Evolutionary conservation across 257 asterid genomes (phyloP), one percentile per base, ranked within the genome.

Genomic region (Rauvolfia tetraphylla): DNA sequence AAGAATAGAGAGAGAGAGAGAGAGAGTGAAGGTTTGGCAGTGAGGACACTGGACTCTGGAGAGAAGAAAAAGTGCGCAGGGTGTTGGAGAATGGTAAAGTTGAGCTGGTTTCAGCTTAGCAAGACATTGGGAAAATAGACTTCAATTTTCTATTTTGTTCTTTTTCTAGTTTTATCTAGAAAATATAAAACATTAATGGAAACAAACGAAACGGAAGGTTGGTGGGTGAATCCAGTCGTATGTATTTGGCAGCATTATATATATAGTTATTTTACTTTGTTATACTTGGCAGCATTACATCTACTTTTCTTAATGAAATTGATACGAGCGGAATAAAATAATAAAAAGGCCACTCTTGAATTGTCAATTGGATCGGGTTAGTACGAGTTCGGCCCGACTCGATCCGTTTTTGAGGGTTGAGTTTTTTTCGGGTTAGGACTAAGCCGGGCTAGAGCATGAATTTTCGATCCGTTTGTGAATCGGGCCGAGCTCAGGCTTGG

Each of bases 81-180:
- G 83, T 83, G 66, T 87, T 81, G 90, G 89, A 84, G 83, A 88
- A 87, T 76, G 89, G 89, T 79, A 85, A 93, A 93, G 93, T 81
- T 75, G 88, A 78, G 68, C 79, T 42, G 41, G 27, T 54, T 83
- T 88, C 78, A 77, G 90, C 84, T 75, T 68, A 79, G 84, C 75
- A 75, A 71, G 81, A 56, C 85, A 66, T 89, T 84, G 96, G 90
- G 83, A 84, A 79, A 82, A 88, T 79, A 76, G 82, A 79, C 29
- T 15, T 53, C 27, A 25, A 51, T 62, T 27, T 59, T 10, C 15
- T 4, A n/a, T 23, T 36, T 59, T 53, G 53, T 78, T 67, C 49
- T 15, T 15, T 29, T 49, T 49, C 14, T 49, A 13, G 5, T 49
- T n/a, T 13, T 13, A 49, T 13, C 22, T 1, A n/a, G 39, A 29